phyloP scores from a whole-genome alignment of 2,329 filamentous ascomycete species.

The Leptodontidium sp. region DNA sequence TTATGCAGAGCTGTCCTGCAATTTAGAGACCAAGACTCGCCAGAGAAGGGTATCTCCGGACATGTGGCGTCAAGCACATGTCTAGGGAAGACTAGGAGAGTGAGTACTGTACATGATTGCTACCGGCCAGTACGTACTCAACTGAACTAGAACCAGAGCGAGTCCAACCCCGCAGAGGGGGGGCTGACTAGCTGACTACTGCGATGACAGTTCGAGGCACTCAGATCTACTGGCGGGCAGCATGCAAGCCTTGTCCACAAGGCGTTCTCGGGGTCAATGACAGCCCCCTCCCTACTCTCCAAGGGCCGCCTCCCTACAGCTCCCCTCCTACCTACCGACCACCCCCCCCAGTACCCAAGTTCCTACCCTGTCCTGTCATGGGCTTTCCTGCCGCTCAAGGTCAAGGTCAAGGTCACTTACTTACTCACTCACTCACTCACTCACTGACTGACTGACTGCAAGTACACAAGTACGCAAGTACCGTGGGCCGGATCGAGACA shows the following conservation, averaged over 20 bases:
- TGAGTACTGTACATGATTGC: background rate
- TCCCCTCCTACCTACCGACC: background rate
- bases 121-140: background rate
- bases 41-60: background rate
- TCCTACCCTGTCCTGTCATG: conserved; percentile 44
- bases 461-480: conserved; percentile 50
- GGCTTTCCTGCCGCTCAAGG: conserved; percentile 56
- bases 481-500: conserved; percentile 47
- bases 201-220: conserved; percentile 26
- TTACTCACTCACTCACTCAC: too few species aligned
- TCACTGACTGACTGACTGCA: conserved; percentile 35
- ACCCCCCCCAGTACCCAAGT: background rate
- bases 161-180: conserved; percentile 17
- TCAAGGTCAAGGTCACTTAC: conserved; percentile 26
- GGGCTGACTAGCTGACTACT: conserved; percentile 23
- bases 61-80: background rate
- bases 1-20: background rate
- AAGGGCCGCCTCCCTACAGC: too few species aligned
- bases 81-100: too few species aligned
- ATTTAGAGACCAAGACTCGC: background rate
- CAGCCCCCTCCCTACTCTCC: background rate
- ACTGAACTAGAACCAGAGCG: conserved; percentile 5
- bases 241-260: conserved; percentile 27
- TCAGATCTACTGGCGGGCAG: conserved; percentile 6
- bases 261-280: conserved; percentile 27